Percentiles rank a stretch among this genome's conserved stretches.
These are phyloP conservation scores for Suhomyces coccinellae DNA, from an alignment of 1,139 yeast species.

Conservation along the genomic window DNA sequence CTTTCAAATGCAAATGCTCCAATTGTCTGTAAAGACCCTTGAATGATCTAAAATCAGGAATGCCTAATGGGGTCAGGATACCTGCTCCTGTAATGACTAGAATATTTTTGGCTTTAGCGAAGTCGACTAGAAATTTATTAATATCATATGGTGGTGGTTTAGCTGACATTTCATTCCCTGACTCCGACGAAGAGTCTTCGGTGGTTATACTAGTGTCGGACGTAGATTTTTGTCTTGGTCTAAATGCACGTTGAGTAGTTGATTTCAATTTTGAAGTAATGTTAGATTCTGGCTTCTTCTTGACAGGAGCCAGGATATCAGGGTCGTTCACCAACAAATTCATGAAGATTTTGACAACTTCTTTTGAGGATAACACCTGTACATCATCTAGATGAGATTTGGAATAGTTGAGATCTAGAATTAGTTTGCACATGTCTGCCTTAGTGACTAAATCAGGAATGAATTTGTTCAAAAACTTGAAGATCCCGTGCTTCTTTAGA, in stretches of 20 bases:
- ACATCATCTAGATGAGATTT: slow-evolving; percentile 11
- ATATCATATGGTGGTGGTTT: slow-evolving; percentile 3
- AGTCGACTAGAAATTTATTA: slow-evolving; percentile 12
- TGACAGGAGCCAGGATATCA: not conserved
- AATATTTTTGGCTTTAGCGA: slow-evolving; percentile 43
- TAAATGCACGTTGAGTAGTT: too few species aligned
- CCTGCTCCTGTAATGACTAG: slow-evolving; percentile 95
- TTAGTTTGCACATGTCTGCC: slow-evolving; percentile 18
- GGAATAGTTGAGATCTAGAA: slow-evolving; percentile 22
- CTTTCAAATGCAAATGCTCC: slow-evolving; percentile 63
- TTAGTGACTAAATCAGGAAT: slow-evolving; percentile 19
- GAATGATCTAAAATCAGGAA: slow-evolving; percentile 92
- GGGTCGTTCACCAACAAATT: slow-evolving; percentile 17
- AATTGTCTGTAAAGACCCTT: slow-evolving; percentile 81
- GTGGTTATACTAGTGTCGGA: not conserved
- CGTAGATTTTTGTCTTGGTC: too few species aligned
- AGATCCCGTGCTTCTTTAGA: slow-evolving; percentile 17
- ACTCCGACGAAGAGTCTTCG: not conserved
- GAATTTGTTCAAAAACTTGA: slow-evolving; percentile 19
- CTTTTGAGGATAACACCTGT: slow-evolving; percentile 11
- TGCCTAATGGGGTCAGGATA: slow-evolving; percentile 87
- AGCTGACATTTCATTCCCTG: not conserved
- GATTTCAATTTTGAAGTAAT: not conserved
- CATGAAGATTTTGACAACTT: slow-evolving; percentile 20
- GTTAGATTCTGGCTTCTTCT: not conserved